Base-by-base conservation (phyloP, 306 rosid genomes). In the Argentina anserina region DNA sequence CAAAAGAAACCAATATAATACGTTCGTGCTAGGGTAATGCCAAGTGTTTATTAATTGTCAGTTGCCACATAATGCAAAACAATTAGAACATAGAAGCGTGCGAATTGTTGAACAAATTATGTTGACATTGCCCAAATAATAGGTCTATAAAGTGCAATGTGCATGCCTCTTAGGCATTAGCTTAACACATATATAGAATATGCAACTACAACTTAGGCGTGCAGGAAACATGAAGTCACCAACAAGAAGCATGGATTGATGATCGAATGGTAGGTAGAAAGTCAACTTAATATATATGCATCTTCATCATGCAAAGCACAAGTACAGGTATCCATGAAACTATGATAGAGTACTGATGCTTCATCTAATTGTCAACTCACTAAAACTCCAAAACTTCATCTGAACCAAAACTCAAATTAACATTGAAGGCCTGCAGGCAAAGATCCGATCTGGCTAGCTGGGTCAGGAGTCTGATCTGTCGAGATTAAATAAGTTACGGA, bases 221-320 rank as follows among this genome's bases (percentile, higher is more conserved):
- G 80, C 75, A 39, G 71, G 71, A 65, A 33, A 55, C 69, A 67
- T 65, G 71, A 75, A 75, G 34, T 69, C 70, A 69, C 46, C 62
- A 21, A 26, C 29, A 36, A 37, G 46, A 3, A 23, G 63, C 46
- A 15, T 70, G 36, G 47, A 7, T 50, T 14, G 37, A 36, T 37
- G 31, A 50, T 8, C 62, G 34, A 70, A 21, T 36, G 64, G 36
- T 70, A 50, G 73, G 64, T 70, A n/a, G 6, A 70, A 28, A 62
- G 65, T 77, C 50, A 78, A 50, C 58, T 20, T 0, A 47, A 47
- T 46, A 46, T 47, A 0, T 18, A 47, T 18, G 53, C 55, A 12
- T 36, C 17, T 60, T 28, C 39, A 6, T 29, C 52, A 28, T 56
- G 5, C 26, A 34, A 14, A 34, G 23, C 20, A 52, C 6, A 46